Conservation (phyloP, 108 stramenopile genomes). For the Epithemia pelagica region DNA sequence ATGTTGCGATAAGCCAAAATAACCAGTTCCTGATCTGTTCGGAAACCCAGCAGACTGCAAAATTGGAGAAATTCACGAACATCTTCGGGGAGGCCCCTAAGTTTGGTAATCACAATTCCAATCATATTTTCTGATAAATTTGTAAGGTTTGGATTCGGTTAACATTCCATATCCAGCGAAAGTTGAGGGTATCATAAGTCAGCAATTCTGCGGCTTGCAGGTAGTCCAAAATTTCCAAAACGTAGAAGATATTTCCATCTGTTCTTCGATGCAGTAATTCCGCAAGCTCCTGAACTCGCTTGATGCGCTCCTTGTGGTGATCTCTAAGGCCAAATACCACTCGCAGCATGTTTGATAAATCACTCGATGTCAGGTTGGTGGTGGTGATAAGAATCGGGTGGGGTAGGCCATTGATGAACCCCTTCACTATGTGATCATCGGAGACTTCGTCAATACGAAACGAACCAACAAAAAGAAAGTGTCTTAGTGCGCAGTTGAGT, state of each 20-base stretch:
- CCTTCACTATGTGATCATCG: neutral
- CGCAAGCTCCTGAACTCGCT: neutral
- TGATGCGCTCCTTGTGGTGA: neutral
- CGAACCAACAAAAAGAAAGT: constrained; percentile 1
- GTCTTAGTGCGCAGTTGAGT: neutral
- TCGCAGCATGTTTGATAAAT: neutral
- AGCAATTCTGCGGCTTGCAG: neutral
- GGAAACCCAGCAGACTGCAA: neutral
- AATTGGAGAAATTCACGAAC: neutral
- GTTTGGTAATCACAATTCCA: neutral
- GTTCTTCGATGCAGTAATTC: neutral
- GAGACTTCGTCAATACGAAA: neutral
- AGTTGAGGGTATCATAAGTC: neutral
- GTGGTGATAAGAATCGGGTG: neutral
- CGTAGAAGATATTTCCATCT: neutral
- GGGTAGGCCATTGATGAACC: neutral
- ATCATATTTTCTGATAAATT: neutral
- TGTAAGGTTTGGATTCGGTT: neutral
- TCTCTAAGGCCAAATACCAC: neutral
- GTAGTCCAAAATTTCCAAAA: neutral
- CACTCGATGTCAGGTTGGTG: neutral
- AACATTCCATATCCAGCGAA: neutral
- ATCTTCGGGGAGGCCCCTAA: neutral
- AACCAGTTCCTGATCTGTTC: neutral
- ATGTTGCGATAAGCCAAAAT: neutral